phyloP scores from a whole-genome alignment of 768 basidiomycete genomes.

The Dioszegia crocea region DNA sequence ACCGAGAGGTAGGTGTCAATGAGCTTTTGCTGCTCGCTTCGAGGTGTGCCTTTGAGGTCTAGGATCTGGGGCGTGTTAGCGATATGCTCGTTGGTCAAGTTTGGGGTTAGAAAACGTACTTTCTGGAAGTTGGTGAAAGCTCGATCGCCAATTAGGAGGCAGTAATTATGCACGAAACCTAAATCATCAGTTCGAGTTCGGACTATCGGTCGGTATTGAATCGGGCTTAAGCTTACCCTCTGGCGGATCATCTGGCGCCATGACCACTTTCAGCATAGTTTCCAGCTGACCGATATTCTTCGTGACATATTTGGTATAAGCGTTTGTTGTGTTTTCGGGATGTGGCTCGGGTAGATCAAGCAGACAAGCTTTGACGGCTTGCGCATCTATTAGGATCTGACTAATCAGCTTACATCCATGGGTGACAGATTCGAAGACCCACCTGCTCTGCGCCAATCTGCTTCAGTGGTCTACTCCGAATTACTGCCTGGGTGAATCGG shows the following conservation, averaged over 20 bases:
- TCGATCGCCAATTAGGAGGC: slow-evolving; percentile 84
- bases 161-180: slow-evolving; percentile 90
- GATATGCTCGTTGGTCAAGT: no score
- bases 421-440: slow-evolving; percentile 8
- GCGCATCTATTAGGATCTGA: slow-evolving; percentile 84
- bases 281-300: slow-evolving; percentile 80
- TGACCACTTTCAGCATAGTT: slow-evolving; percentile 88
- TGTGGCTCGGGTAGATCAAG: slow-evolving; percentile 69
- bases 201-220: no score
- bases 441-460: slow-evolving; percentile 96
- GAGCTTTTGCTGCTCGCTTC: slow-evolving; percentile 77
- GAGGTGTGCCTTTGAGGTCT: slow-evolving; percentile 88
- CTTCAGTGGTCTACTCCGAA: slow-evolving; percentile 81
- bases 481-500: slow-evolving; percentile 82
- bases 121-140: slow-evolving; percentile 99
- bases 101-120: slow-evolving; percentile 53
- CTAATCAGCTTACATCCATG: not conserved
- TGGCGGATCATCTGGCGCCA: slow-evolving; percentile 69
- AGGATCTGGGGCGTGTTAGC: slow-evolving; percentile 63
- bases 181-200: slow-evolving; percentile 52
- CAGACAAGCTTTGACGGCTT: slow-evolving; percentile 75
- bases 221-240: no score
- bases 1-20: slow-evolving; percentile 86
- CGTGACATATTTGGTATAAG: slow-evolving; percentile 72
- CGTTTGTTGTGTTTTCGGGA: slow-evolving; percentile 39